These are phyloP conservation scores for Dujonia santamariae DNA, from an alignment of 1,139 yeast genomes.

Conservation along the genomic window DNA sequence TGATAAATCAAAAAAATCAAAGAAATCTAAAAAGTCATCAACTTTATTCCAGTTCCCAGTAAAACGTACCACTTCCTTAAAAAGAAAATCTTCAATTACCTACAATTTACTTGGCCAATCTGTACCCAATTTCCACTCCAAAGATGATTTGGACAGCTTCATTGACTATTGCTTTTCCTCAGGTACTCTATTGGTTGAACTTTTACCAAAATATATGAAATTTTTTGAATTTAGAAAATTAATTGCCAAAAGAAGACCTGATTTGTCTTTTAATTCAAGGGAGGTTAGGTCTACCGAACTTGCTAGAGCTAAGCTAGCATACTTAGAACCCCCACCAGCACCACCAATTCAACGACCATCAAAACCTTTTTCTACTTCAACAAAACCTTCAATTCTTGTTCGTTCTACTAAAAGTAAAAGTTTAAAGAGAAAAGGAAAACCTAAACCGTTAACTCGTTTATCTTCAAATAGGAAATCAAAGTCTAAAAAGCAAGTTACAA, in stretches of 20 bases:
- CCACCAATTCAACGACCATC: conserved; percentile 6
- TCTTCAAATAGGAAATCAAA: not conserved
- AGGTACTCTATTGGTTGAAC: conserved; percentile 2
- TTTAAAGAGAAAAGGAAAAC: no score
- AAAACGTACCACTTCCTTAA: conserved; percentile 32
- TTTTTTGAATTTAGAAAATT: conserved; percentile 3
- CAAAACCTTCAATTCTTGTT: no score
- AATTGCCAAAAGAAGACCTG: conserved; percentile 1
- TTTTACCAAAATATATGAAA: conserved; percentile 5
- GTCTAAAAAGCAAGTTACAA: conserved; percentile 6
- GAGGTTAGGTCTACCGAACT: conserved; percentile 9
- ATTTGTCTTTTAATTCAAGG: conserved; percentile 8
- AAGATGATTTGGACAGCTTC: conserved; percentile 25
- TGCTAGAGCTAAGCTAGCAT: not conserved
- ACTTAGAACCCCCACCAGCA: conserved; percentile 1
- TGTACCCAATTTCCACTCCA: conserved; percentile 23
- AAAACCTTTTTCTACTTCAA: no score
- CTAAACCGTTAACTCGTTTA: no score
- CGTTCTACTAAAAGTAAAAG: no score
- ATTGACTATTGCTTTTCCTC: conserved; percentile 13
- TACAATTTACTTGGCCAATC: conserved; percentile 17
- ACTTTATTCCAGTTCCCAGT: conserved; percentile 32
- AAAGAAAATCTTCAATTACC: conserved; percentile 14
- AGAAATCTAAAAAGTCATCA: conserved; percentile 6
- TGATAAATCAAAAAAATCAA: no score